These are phyloP conservation scores for Ascochyta pisi DNA, from an alignment of 2,329 filamentous ascomycete species.

Conservation along the genomic window DNA sequence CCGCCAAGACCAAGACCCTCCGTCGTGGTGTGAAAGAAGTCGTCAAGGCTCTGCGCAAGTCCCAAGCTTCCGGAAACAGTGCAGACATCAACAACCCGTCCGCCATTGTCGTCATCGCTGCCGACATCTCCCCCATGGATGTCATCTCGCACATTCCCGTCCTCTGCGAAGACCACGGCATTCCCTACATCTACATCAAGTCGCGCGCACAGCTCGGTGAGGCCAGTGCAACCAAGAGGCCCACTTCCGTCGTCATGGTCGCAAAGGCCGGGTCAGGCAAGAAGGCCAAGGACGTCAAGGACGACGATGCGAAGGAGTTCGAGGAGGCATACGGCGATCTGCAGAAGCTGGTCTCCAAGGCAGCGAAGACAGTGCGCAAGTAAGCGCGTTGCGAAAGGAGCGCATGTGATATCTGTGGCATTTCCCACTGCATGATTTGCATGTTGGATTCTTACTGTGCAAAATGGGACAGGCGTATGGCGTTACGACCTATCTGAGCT, in stretches of 20 bases:
- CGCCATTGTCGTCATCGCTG: conserved; percentile 86
- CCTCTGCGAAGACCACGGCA: conserved; percentile 96
- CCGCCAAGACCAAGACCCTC: conserved; percentile 92
- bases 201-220: conserved; percentile 93
- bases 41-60: conserved; percentile 97
- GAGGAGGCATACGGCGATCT: conserved; percentile 63
- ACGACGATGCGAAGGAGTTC: conserved; percentile 57
- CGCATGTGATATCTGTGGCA: conserved; percentile 13
- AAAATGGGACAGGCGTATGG: conserved; percentile 29
- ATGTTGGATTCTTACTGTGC: conserved; percentile 24
- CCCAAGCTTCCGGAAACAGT: conserved; percentile 70
- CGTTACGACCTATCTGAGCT: conserved; percentile 19
- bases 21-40: conserved; percentile 99
- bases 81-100: conserved; percentile 63
- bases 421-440: conserved; percentile 8
- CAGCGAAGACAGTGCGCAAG: conserved; percentile 63
- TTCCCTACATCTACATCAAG: conserved; percentile 94
- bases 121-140: conserved; percentile 97
- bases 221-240: conserved; percentile 92
- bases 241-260: conserved; percentile 94
- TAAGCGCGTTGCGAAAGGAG: conserved; percentile 30
- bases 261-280: conserved; percentile 59
- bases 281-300: conserved; percentile 56
- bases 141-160: conserved; percentile 98
- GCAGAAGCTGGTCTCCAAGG: conserved; percentile 65